phyloP scores from a whole-genome alignment of 1,284 basidiomycete genomes.

The Leccinum pseudoinsigne region DNA sequence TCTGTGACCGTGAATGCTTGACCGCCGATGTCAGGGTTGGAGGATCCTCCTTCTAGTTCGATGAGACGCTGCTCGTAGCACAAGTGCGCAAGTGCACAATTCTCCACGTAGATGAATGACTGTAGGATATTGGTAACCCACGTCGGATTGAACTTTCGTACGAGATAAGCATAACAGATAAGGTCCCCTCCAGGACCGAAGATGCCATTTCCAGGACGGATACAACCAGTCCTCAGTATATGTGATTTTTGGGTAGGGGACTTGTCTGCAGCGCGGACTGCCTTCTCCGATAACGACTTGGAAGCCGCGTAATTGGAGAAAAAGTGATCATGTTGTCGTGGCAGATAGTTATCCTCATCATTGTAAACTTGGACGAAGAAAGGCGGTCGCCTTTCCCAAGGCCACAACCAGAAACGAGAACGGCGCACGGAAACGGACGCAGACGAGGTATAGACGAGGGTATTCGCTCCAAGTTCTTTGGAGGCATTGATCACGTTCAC shows the following conservation, averaged over 20 bases:
- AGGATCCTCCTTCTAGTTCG: slow-evolving; percentile 40
- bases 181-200: slow-evolving; percentile 75
- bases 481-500: slow-evolving; percentile 53
- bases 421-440: slow-evolving; percentile 54
- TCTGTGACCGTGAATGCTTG: slow-evolving; percentile 66
- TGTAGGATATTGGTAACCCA: slow-evolving; percentile 61
- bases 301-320: slow-evolving; percentile 72
- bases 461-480: slow-evolving; percentile 45
- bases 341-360: slow-evolving; percentile 51
- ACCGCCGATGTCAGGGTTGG: slow-evolving; percentile 66
- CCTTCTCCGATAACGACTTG: slow-evolving; percentile 52
- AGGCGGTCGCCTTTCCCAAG: slow-evolving; percentile 62
- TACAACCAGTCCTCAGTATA: slow-evolving; percentile 61
- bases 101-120: slow-evolving; percentile 72
- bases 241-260: slow-evolving; percentile 34
- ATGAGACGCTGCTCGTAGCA: slow-evolving; percentile 69
- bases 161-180: slow-evolving; percentile 59
- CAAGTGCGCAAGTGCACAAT: slow-evolving; percentile 67
- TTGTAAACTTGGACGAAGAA: slow-evolving; percentile 55
- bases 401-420: slow-evolving; percentile 64
- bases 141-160: slow-evolving; percentile 56
- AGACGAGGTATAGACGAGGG: slow-evolving; percentile 64
- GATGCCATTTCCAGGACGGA: slow-evolving; percentile 74
- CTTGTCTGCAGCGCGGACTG: slow-evolving; percentile 57
- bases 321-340: slow-evolving; percentile 53